Percentiles rank a stretch among this genome's conserved stretches.
Evolutionary conservation across 768 basidiomycete genomes (phyloP).

Genomic region (Termitomyces bulborhizus): DNA sequence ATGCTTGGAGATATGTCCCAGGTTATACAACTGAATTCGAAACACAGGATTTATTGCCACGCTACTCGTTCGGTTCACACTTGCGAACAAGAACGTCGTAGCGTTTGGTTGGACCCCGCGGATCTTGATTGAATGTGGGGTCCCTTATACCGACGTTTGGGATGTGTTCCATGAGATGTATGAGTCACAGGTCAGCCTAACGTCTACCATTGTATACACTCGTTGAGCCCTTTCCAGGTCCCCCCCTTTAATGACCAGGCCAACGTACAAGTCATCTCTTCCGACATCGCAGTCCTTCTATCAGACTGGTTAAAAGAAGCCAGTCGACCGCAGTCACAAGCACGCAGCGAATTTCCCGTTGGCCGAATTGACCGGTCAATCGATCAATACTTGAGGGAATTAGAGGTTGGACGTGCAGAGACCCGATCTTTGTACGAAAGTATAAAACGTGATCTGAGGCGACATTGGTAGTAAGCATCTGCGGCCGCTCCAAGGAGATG

Average conservation of each 20-base stretch:
- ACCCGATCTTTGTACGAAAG: conserved; percentile 62
- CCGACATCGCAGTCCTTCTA: conserved; percentile 77
- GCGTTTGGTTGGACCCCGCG: conserved; percentile 80
- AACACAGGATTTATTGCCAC: conserved; percentile 65
- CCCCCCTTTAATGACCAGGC: conserved; percentile 80
- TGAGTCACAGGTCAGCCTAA: conserved; percentile 70
- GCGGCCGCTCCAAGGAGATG: background rate
- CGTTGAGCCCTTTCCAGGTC: conserved; percentile 36
- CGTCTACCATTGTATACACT: background rate
- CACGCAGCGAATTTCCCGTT: conserved; percentile 68
- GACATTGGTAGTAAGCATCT: conserved; percentile 52
- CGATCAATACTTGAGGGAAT: conserved; percentile 67
- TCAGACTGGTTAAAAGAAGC: conserved; percentile 77
- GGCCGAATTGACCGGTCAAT: conserved; percentile 69
- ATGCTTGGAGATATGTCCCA: background rate
- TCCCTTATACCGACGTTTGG: conserved; percentile 80
- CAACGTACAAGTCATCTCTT: conserved; percentile 74
- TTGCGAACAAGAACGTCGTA: conserved; percentile 51
- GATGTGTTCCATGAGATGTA: conserved; percentile 83
- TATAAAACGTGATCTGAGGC: conserved; percentile 64
- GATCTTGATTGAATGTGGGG: conserved; percentile 73
- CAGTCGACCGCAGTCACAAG: conserved; percentile 63
- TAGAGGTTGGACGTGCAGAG: conserved; percentile 55
- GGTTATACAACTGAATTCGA: background rate
- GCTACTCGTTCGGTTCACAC: conserved; percentile 68